A percentile compares a stretch with the other conserved stretches of the same genome.
Conservation (phyloP, 2,329 filamentous ascomycete genomes). For the Biscogniauxia mediterranea region DNA sequence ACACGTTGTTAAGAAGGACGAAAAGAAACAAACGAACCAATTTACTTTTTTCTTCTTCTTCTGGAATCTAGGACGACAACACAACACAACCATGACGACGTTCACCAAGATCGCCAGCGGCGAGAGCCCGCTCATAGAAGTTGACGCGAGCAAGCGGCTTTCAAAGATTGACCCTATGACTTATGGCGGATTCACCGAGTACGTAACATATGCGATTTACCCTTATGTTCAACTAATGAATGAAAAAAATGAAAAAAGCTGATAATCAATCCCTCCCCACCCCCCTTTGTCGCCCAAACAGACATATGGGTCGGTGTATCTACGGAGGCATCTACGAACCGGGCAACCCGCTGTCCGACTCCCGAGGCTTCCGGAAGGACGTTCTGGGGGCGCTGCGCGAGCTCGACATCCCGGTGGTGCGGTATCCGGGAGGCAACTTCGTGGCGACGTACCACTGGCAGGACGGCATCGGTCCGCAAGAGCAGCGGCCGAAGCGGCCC, state of each 20-base stretch:
- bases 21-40: not conserved
- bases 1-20: not conserved
- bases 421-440: slow-evolving; percentile 84
- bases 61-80: not conserved
- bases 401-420: slow-evolving; percentile 71
- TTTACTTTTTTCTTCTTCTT: too few species aligned
- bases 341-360: slow-evolving; percentile 68
- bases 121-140: slow-evolving; percentile 61
- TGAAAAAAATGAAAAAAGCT: slow-evolving; percentile 7
- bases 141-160: slow-evolving; percentile 63
- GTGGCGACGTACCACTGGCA: slow-evolving; percentile 83
- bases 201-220: slow-evolving; percentile 31
- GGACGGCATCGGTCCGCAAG: slow-evolving; percentile 73
- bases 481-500: slow-evolving; percentile 62
- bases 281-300: slow-evolving; percentile 31
- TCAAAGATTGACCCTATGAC: slow-evolving; percentile 77
- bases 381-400: slow-evolving; percentile 73
- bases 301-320: slow-evolving; percentile 86
- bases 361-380: slow-evolving; percentile 74
- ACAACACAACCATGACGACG: slow-evolving; percentile 57
- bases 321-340: slow-evolving; percentile 86
- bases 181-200: slow-evolving; percentile 85
- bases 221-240: not conserved
- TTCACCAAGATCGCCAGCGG: slow-evolving; percentile 66
- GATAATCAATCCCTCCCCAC: not conserved